These are phyloP conservation scores for Coniochaeta ligniaria DNA, from an alignment of 2,329 filamentous ascomycete genomes.

Conservation along the genomic window DNA sequence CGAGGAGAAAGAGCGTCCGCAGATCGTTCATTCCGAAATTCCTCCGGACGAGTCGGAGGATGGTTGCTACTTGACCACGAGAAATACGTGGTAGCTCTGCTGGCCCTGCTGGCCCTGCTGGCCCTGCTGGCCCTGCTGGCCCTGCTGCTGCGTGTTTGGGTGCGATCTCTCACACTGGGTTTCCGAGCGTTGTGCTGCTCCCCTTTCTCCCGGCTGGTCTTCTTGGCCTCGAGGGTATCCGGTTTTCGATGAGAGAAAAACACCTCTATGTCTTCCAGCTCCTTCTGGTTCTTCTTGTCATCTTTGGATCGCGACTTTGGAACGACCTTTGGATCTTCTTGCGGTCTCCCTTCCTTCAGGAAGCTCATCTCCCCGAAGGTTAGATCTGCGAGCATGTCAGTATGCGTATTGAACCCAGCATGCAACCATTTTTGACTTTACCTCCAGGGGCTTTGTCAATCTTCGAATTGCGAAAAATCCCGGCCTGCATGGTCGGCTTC, in stretches of 20 bases:
- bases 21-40: not conserved
- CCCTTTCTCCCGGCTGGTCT: not conserved
- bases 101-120: not conserved
- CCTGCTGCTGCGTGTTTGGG: not conserved
- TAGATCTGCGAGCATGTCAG: not conserved
- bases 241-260: not conserved
- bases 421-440: not conserved
- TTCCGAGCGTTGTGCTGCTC: not conserved
- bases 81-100: not conserved
- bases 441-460: not conserved
- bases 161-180: not conserved
- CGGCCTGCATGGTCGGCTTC: not conserved
- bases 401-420: not conserved
- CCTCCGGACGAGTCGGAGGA: not conserved
- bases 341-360: not conserved
- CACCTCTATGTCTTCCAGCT: not conserved
- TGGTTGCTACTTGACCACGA: not conserved
- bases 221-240: not conserved
- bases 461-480: not conserved
- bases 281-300: not conserved
- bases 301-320: not conserved
- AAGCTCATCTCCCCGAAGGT: conserved; percentile 1
- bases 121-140: too few species aligned
- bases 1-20: not conserved
- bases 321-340: not conserved